Evolutionary conservation across 129 eudicot species (phyloP).

Genomic region (Glebionis coronaria): DNA sequence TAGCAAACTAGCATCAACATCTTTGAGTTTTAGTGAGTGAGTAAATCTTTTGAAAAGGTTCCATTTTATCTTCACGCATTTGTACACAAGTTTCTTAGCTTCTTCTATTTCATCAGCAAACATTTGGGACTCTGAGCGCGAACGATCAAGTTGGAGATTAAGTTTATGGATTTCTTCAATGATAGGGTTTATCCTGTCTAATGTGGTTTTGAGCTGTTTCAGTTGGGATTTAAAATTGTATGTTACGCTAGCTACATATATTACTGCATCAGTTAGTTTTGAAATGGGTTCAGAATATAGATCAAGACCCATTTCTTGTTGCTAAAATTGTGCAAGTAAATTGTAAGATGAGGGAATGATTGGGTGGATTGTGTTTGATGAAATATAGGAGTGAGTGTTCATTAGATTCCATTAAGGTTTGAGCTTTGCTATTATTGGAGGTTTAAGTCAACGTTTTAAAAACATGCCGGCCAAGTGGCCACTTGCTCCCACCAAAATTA

Average conservation of each 20-base stretch:
- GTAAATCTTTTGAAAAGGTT: slow-evolving; percentile 18
- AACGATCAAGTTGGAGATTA: slow-evolving; percentile 7
- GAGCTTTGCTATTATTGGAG: too few relatives aligned
- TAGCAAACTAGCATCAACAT: slow-evolving; percentile 1
- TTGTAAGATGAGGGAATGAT: background rate
- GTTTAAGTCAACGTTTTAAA: too few relatives aligned
- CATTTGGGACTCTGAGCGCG: background rate
- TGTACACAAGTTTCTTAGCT: slow-evolving; percentile 15
- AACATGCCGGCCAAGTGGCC: too few relatives aligned
- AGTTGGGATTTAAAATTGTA: slow-evolving; percentile 25
- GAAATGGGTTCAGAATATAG: slow-evolving; percentile 19
- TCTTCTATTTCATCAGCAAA: slow-evolving; percentile 8
- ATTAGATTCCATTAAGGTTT: too few relatives aligned
- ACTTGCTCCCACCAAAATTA: too few relatives aligned
- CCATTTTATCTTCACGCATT: slow-evolving; percentile 24
- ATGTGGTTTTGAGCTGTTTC: background rate
- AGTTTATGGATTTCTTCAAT: background rate
- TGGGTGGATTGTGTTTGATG: background rate
- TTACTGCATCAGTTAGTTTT: background rate
- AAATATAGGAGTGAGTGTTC: too few relatives aligned
- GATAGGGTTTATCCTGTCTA: slow-evolving; percentile 14
- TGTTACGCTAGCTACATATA: slow-evolving; percentile 7
- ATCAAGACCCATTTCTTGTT: background rate
- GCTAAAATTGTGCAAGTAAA: too few relatives aligned
- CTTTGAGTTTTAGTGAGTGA: slow-evolving; percentile 20